These are phyloP conservation scores for Saprolegnia parasitica DNA, from an alignment of 352 stramenopile genomes.

Conservation along the genomic window DNA sequence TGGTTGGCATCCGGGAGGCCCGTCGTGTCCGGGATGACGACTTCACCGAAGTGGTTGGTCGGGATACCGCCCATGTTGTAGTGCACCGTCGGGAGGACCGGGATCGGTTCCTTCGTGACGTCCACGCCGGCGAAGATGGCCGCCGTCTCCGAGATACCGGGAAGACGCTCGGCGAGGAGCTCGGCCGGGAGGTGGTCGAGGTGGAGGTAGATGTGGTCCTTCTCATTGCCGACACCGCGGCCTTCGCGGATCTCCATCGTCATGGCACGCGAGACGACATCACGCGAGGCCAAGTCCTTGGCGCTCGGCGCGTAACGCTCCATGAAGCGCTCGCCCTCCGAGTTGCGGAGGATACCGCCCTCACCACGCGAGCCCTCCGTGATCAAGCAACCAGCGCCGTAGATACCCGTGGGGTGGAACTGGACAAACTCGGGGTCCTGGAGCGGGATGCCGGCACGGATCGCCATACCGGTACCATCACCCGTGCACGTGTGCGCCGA, in stretches of 20 bases:
- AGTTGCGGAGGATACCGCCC: conserved; percentile 94
- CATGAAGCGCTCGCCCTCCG: conserved; percentile 94
- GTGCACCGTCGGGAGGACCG: conserved; percentile 95
- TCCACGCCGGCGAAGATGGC: conserved; percentile 97
- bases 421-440: conserved; percentile 97
- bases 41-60: conserved; percentile 94
- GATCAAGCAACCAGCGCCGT: conserved; percentile 96
- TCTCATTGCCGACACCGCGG: conserved; percentile 86
- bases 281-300: conserved; percentile 94
- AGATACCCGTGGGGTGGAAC: conserved; percentile 98
- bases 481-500: conserved; percentile 96
- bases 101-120: conserved; percentile 97
- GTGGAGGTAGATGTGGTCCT: conserved; percentile 96
- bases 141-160: conserved; percentile 94
- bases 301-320: conserved; percentile 93
- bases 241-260: conserved; percentile 97
- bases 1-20: conserved; percentile 71
- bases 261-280: conserved; percentile 95
- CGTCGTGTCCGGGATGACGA: conserved; percentile 58
- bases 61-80: conserved; percentile 99
- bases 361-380: conserved; percentile 95
- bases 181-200: conserved; percentile 95
- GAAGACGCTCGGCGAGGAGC: conserved; percentile 90
- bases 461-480: conserved; percentile 95
- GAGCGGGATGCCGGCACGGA: conserved; percentile 89